These are phyloP conservation scores for Casaregolazyma lundiana DNA, from an alignment of 1,139 yeast species.

Conservation along the genomic window DNA sequence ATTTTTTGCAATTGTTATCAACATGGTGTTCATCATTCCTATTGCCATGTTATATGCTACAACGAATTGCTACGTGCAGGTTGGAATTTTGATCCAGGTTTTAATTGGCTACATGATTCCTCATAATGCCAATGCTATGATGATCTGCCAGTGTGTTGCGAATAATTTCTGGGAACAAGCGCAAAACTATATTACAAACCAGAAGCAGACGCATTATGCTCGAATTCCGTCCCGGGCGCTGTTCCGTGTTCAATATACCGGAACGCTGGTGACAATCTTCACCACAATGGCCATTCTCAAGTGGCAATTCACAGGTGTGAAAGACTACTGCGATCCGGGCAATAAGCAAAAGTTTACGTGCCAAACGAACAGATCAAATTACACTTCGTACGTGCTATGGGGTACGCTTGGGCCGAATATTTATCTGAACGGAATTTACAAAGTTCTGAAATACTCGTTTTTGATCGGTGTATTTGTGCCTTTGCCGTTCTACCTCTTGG, in stretches of 20 bases:
- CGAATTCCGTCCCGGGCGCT: slow-evolving; percentile 55
- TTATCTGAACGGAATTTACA: slow-evolving; percentile 46
- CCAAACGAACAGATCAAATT: slow-evolving; percentile 39
- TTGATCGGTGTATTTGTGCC: slow-evolving; percentile 50
- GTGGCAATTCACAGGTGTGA: slow-evolving; percentile 47
- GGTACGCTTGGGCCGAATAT: slow-evolving; percentile 61
- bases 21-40: slow-evolving; percentile 52
- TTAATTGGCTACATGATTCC: slow-evolving; percentile 60
- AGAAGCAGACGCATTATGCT: slow-evolving; percentile 54
- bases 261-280: slow-evolving; percentile 36
- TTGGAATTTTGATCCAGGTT: slow-evolving; percentile 52
- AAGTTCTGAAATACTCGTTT: slow-evolving; percentile 47
- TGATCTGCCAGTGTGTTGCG: slow-evolving; percentile 52
- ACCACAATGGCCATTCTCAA: slow-evolving; percentile 49
- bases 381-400: slow-evolving; percentile 42
- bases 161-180: slow-evolving; percentile 65
- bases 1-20: slow-evolving; percentile 52
- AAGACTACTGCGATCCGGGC: slow-evolving; percentile 42
- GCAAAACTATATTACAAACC: slow-evolving; percentile 41
- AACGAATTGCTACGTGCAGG: slow-evolving; percentile 50
- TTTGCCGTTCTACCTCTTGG: slow-evolving; percentile 39
- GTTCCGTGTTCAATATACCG: slow-evolving; percentile 52
- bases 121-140: slow-evolving; percentile 58
- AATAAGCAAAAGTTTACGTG: slow-evolving; percentile 35
- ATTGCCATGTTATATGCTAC: slow-evolving; percentile 43